These are phyloP conservation scores for Panicum virgatum DNA, from an alignment of 202 grass and related monocot genomes.

Conservation along the genomic window DNA sequence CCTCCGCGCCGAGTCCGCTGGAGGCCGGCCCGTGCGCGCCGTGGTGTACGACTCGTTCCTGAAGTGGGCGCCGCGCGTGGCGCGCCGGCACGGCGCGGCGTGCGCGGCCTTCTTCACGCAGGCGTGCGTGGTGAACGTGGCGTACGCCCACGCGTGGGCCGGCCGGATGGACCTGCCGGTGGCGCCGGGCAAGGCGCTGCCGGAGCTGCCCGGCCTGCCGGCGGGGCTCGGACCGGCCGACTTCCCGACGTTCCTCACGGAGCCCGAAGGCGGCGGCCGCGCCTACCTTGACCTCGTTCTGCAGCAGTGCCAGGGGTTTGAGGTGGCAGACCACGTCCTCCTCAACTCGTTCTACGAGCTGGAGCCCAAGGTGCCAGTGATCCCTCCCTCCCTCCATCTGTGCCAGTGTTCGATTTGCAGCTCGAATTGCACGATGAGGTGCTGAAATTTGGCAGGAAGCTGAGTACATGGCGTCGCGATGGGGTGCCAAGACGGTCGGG, in stretches of 20 bases:
- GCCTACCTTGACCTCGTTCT: slow-evolving; percentile 31
- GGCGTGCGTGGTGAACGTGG: slow-evolving; percentile 43
- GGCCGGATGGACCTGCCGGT: slow-evolving; percentile 21
- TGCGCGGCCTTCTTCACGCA: slow-evolving; percentile 60
- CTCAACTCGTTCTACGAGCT: slow-evolving; percentile 65
- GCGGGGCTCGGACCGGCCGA: slow-evolving; percentile 17
- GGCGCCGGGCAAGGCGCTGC: background rate
- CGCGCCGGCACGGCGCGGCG: slow-evolving; percentile 13
- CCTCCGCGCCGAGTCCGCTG: slow-evolving; percentile 33
- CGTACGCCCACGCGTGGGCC: slow-evolving; percentile 45
- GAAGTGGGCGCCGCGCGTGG: slow-evolving; percentile 43
- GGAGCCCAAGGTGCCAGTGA: slow-evolving; percentile 13
- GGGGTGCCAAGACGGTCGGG: slow-evolving; percentile 58
- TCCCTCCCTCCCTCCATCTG: background rate
- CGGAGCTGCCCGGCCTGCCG: slow-evolving; percentile 36
- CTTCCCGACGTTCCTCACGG: slow-evolving; percentile 43
- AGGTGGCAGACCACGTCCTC: slow-evolving; percentile 47
- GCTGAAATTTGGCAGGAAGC: slow-evolving; percentile 47
- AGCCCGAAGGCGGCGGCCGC: background rate
- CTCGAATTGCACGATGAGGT: too few species aligned
- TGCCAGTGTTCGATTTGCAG: background rate
- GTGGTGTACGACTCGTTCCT: slow-evolving; percentile 61
- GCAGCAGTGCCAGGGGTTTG: slow-evolving; percentile 45
- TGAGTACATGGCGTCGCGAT: slow-evolving; percentile 46
- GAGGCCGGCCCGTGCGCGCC: slow-evolving; percentile 40